Conservation (phyloP, 2,329 filamentous ascomycete genomes). For the Cladorrhinum sp. region DNA sequence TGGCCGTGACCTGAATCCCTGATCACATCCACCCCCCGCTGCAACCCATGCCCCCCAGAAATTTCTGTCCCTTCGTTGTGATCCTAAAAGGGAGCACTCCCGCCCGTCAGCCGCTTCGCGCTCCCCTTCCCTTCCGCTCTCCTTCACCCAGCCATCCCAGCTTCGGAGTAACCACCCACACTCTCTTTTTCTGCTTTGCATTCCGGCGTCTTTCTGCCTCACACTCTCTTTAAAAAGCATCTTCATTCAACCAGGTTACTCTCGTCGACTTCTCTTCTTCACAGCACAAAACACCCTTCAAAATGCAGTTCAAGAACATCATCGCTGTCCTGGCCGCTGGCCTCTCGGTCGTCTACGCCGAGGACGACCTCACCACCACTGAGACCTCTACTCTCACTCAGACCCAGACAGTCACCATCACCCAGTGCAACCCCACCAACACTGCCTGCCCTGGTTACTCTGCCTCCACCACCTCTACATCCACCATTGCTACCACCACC, state of each 20-base stretch:
- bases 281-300: constrained; percentile 29
- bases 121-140: constrained; percentile 20
- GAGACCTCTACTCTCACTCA: constrained; percentile 46
- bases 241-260: constrained; percentile 9
- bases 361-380: constrained; percentile 36
- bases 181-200: constrained; percentile 22
- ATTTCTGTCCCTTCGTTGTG: constrained; percentile 1
- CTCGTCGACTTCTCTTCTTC: constrained; percentile 1
- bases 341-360: constrained; percentile 36
- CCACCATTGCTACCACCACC: constrained; percentile 29
- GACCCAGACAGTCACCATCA: constrained; percentile 47
- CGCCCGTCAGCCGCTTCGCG: constrained; percentile 13
- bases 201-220: constrained; percentile 26
- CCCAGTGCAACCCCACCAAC: constrained; percentile 43
- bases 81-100: constrained; percentile 24
- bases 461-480: constrained; percentile 30
- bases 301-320: constrained; percentile 46
- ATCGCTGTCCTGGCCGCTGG: constrained; percentile 40
- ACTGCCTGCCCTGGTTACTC: constrained; percentile 42
- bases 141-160: constrained; percentile 21
- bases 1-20: constrained; percentile 7
- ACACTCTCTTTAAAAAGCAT: constrained; percentile 22
- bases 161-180: constrained; percentile 23
- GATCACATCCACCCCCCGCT: neutral
- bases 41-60: constrained; percentile 7